These are phyloP conservation scores for Alternaria brassicae DNA, from an alignment of 2,329 filamentous ascomycete species.

Conservation along the genomic window DNA sequence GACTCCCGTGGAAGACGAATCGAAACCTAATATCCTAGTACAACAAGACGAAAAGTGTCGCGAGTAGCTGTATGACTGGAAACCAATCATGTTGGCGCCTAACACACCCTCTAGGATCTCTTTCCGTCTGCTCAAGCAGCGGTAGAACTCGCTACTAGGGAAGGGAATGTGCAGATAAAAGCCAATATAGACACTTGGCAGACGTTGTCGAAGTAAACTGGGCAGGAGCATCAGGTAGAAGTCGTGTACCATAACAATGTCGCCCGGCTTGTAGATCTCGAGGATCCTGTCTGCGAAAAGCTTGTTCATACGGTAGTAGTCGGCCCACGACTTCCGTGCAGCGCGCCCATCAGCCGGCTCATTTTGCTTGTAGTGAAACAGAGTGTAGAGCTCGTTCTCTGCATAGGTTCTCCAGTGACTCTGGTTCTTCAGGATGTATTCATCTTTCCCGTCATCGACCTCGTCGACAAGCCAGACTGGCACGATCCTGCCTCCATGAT, in stretches of 20 bases:
- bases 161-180: conserved; percentile 96
- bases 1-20: conserved; percentile 82
- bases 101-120: conserved; percentile 89
- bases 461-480: conserved; percentile 91
- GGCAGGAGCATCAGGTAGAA: conserved; percentile 92
- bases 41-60: conserved; percentile 95
- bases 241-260: conserved; percentile 91
- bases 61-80: conserved; percentile 95
- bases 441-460: conserved; percentile 71
- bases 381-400: conserved; percentile 87
- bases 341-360: conserved; percentile 84
- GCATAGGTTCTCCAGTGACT: conserved; percentile 87
- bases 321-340: conserved; percentile 84
- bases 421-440: conserved; percentile 79
- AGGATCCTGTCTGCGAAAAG: conserved; percentile 90
- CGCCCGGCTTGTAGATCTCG: conserved; percentile 88
- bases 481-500: conserved; percentile 77
- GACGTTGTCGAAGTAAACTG: conserved; percentile 82
- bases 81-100: conserved; percentile 90
- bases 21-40: conserved; percentile 87
- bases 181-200: conserved; percentile 89
- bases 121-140: conserved; percentile 85
- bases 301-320: conserved; percentile 93
- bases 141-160: conserved; percentile 93
- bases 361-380: conserved; percentile 96